Conservation (phyloP, 495 filamentous ascomycete genomes). For the Usnea hakonensis region DNA sequence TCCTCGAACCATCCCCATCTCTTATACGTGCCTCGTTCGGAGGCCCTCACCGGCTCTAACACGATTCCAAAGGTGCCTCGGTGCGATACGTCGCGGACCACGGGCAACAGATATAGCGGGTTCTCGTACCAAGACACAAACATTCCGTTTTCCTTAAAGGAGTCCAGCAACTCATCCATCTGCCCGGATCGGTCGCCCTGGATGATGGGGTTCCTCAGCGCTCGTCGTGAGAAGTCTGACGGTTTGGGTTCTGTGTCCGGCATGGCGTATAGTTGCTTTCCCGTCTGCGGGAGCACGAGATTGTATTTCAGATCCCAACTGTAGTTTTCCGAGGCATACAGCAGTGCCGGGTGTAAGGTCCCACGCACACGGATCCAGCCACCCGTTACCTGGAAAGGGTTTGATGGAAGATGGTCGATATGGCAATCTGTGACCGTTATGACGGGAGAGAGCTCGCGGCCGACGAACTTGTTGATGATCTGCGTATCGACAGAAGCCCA, state of each 20-base stretch:
- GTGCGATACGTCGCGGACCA: neutral
- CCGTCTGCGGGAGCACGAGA: neutral
- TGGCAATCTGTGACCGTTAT: slow-evolving; percentile 7
- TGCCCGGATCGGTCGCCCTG: neutral
- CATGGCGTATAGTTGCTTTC: neutral
- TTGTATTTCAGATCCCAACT: neutral
- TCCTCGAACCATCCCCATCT: neutral
- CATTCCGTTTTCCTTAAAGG: neutral
- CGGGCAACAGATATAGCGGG: neutral
- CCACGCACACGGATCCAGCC: slow-evolving; percentile 7
- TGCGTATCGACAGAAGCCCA: neutral
- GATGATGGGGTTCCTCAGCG: neutral
- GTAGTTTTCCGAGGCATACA: neutral
- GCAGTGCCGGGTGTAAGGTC: neutral
- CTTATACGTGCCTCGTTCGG: neutral
- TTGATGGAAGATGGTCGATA: neutral
- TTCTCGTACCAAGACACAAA: neutral
- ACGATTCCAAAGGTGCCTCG: neutral
- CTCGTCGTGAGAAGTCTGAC: neutral
- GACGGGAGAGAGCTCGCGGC: slow-evolving; percentile 4
- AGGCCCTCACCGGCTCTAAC: neutral
- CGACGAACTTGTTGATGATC: slow-evolving; percentile 6
- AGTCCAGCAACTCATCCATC: neutral
- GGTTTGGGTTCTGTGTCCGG: neutral
- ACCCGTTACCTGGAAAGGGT: slow-evolving; percentile 4